Evolutionary conservation across 306 rosid genomes (phyloP).

Genomic region (Citrullus colocynthis): DNA sequence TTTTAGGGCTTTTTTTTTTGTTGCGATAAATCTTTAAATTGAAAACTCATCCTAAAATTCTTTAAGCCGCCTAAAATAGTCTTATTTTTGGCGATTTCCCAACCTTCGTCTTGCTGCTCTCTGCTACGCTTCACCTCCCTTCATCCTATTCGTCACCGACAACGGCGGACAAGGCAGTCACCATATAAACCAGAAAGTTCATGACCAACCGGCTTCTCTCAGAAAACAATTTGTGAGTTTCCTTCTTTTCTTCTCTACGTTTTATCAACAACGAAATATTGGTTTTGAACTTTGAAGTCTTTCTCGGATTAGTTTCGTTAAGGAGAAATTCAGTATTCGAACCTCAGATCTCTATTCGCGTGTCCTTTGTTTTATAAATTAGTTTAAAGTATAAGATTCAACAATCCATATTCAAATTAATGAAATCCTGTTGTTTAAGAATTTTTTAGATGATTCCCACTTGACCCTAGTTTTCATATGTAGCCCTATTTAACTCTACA

Average conservation of each 20-base stretch:
- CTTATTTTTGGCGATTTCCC: not conserved
- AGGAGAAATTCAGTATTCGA: not conserved
- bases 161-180: constrained; percentile 88
- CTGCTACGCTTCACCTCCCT: not conserved
- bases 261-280: no score
- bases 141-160: not conserved
- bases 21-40: no score
- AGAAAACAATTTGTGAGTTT: constrained; percentile 25
- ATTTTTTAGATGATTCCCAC: not conserved
- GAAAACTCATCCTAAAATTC: no score
- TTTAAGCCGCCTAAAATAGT: no score
- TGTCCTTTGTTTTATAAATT: not conserved
- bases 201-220: constrained; percentile 79
- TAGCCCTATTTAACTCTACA: not conserved
- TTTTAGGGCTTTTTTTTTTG: not conserved
- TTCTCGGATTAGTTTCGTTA: not conserved
- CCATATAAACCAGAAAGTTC: constrained; percentile 80
- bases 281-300: not conserved
- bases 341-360: not conserved
- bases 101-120: not conserved
- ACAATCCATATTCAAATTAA: not conserved
- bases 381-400: not conserved
- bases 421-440: not conserved
- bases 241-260: no score
- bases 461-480: not conserved